These are phyloP conservation scores for Magnaporthales sp. DNA, from an alignment of 2,329 filamentous ascomycete genomes.

Conservation along the genomic window DNA sequence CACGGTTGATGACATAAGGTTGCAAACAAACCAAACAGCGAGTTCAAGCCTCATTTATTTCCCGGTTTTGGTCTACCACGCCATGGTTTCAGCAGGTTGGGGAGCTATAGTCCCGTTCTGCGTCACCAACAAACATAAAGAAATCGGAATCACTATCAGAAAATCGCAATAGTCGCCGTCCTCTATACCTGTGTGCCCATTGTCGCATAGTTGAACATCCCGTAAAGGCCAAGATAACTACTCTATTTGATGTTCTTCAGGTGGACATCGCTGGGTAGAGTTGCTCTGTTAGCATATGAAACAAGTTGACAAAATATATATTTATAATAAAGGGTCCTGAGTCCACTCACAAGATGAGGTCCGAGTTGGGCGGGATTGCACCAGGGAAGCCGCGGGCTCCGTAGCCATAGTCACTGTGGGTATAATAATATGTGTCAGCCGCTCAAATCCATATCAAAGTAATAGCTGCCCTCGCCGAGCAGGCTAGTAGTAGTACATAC, in stretches of 20 bases:
- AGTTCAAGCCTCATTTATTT: not conserved
- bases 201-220: not conserved
- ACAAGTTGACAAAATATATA: not conserved
- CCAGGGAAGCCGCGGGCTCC: slow-evolving; percentile 63
- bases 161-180: not conserved
- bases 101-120: not conserved
- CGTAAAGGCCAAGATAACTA: not conserved
- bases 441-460: not conserved
- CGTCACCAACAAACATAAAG: not conserved
- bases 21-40: too few species aligned
- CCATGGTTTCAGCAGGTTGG: not conserved
- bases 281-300: slow-evolving; percentile 10
- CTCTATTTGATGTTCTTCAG: slow-evolving; percentile 21
- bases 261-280: slow-evolving; percentile 20
- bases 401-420: slow-evolving; percentile 53
- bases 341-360: slow-evolving; percentile 69
- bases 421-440: not conserved
- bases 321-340: not conserved
- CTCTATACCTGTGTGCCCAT: not conserved
- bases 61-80: not conserved
- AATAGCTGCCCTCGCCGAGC: not conserved
- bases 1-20: not conserved
- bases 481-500: slow-evolving; percentile 43
- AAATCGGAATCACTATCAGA: not conserved
- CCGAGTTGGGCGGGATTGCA: slow-evolving; percentile 66